phyloP scores from a whole-genome alignment of 306 rosid genomes.

The Vigna hirtella region DNA sequence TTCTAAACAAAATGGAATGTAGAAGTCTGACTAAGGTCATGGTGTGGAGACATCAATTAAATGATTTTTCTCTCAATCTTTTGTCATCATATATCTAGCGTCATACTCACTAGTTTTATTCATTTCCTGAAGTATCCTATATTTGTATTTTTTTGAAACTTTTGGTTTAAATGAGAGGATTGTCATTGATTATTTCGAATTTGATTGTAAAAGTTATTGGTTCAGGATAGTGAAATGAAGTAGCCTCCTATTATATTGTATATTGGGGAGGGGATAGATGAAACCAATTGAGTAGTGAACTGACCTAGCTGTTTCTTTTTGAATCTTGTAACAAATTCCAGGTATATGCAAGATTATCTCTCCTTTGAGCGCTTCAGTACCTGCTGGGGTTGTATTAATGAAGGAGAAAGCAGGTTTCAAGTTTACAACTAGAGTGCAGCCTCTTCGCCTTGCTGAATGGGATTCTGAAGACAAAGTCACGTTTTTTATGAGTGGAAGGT shows the following conservation, averaged over 20 bases:
- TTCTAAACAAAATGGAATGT: background rate
- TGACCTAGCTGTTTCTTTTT: slow-evolving; percentile 18
- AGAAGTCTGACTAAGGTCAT: background rate
- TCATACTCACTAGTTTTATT: background rate
- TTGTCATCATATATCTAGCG: background rate
- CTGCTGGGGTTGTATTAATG: slow-evolving; percentile 95
- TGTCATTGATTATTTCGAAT: slow-evolving; percentile 32
- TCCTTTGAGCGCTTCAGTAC: slow-evolving; percentile 90
- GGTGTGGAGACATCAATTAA: background rate
- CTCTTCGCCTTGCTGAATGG: slow-evolving; percentile 99
- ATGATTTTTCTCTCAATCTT: slow-evolving; percentile 11
- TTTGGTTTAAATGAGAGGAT: slow-evolving; percentile 9
- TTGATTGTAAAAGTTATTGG: background rate
- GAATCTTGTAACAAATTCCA: slow-evolving; percentile 42
- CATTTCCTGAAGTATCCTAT: background rate
- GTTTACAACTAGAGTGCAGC: slow-evolving; percentile 97
- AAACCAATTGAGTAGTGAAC: slow-evolving; percentile 3
- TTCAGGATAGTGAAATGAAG: slow-evolving; percentile 1
- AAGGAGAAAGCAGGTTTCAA: slow-evolving; percentile 91
- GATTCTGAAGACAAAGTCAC: slow-evolving; percentile 90
- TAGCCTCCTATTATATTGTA: slow-evolving; percentile 7
- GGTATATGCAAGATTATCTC: slow-evolving; percentile 96
- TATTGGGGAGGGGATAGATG: slow-evolving; percentile 13
- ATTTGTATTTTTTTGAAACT: background rate
- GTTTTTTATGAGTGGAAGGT: slow-evolving; percentile 98